These are phyloP conservation scores for Babesia microti DNA, from an alignment of 169 alveolate genomes.

Conservation along the genomic window DNA sequence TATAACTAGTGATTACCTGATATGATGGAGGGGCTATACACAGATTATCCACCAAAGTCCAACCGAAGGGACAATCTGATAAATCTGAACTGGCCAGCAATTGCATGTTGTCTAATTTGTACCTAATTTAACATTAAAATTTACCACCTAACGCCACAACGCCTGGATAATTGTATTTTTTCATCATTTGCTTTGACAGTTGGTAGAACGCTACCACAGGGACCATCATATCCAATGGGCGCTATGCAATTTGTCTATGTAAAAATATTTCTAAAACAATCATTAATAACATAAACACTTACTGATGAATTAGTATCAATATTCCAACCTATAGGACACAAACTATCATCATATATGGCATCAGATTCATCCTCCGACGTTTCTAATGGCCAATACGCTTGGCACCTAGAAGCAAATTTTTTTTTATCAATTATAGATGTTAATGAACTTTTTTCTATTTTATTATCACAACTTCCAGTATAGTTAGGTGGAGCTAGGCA, in stretches of 20 bases:
- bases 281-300: no score
- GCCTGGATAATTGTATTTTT: slow-evolving; percentile 9
- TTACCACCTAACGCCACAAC: slow-evolving; percentile 20
- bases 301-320: no score
- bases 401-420: no score
- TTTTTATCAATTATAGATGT: no score
- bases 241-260: slow-evolving; percentile 7
- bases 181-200: slow-evolving; percentile 13
- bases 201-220: slow-evolving; percentile 22
- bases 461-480: slow-evolving; percentile 12
- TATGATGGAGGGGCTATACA: slow-evolving; percentile 23
- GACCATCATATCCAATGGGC: slow-evolving; percentile 23
- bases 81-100: slow-evolving; percentile 15
- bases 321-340: slow-evolving; percentile 35
- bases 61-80: slow-evolving; percentile 27
- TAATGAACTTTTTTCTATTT: background rate
- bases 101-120: no score
- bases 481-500: slow-evolving; percentile 54
- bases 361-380: no score
- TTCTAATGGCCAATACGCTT: no score
- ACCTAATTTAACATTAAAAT: background rate
- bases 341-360: no score
- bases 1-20: no score
- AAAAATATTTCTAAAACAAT: no score
- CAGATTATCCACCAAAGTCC: slow-evolving; percentile 14